These are phyloP conservation scores for Naematelia aurantialba DNA, from an alignment of 768 basidiomycete species.

Conservation along the genomic window DNA sequence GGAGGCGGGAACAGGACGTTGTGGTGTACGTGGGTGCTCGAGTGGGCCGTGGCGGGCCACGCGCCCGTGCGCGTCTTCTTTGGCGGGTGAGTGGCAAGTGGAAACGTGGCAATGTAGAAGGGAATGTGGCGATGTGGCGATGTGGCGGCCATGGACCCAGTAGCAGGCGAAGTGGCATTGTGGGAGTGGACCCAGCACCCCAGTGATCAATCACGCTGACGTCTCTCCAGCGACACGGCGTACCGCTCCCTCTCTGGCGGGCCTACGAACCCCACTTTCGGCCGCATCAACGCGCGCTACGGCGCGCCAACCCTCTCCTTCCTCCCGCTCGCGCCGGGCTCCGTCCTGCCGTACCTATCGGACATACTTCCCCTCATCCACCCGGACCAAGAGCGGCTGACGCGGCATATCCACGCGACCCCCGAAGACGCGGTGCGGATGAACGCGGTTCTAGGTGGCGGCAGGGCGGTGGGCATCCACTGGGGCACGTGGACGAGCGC, in stretches of 20 bases:
- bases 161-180: no score
- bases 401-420: constrained; percentile 1
- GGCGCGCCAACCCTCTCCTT: background rate
- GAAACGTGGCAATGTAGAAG: no score
- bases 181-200: no score
- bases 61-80: constrained; percentile 3
- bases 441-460: background rate
- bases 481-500: constrained; percentile 1
- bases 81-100: constrained; percentile 2
- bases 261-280: constrained; percentile 4
- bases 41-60: background rate
- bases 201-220: no score
- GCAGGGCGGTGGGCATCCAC: background rate
- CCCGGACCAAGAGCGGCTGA: background rate
- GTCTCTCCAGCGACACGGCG: constrained; percentile 4
- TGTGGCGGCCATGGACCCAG: no score
- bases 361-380: background rate
- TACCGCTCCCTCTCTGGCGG: constrained; percentile 5
- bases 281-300: background rate
- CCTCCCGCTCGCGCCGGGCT: constrained; percentile 1
- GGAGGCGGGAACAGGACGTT: background rate
- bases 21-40: constrained; percentile 7
- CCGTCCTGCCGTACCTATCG: constrained; percentile 2
- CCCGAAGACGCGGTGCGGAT: background rate
- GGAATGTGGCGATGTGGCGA: no score